Evolutionary conservation across 108 stramenopile species (phyloP).

Genomic region (Skeletonema marinoi): DNA sequence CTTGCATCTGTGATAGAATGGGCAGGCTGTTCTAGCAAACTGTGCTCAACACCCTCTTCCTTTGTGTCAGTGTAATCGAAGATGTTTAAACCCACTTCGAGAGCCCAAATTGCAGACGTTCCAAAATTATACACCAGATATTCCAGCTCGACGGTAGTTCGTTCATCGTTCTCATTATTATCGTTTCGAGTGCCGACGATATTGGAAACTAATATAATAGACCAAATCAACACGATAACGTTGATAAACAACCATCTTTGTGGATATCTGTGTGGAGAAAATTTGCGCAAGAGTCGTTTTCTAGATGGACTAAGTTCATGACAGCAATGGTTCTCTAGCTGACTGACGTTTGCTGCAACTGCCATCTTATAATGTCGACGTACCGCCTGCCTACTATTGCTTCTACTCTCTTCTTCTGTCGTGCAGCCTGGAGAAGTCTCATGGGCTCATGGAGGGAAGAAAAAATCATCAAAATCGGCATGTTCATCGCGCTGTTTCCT

Average conservation of each 20-base stretch:
- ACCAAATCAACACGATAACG: slow-evolving; percentile 5
- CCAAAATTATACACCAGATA: slow-evolving; percentile 29
- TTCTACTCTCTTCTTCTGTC: too few species aligned
- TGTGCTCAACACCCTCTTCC: not conserved
- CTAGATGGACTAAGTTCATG: not conserved
- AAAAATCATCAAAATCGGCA: too few species aligned
- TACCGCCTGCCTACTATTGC: not conserved
- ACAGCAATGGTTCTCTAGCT: not conserved
- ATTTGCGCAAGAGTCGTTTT: slow-evolving; percentile 2
- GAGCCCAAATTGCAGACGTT: slow-evolving; percentile 12
- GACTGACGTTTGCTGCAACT: not conserved
- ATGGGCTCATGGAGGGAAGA: too few species aligned
- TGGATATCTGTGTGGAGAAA: slow-evolving; percentile 15
- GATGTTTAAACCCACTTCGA: slow-evolving; percentile 23
- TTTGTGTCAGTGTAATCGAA: slow-evolving; percentile 14
- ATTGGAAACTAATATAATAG: not conserved
- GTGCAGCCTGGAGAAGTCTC: too few species aligned
- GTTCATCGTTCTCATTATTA: not conserved
- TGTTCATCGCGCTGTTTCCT: too few species aligned
- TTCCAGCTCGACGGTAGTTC: not conserved
- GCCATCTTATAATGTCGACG: not conserved
- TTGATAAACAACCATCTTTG: slow-evolving; percentile 25
- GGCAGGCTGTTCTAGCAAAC: not conserved
- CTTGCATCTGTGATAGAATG: not conserved
- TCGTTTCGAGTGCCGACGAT: not conserved